A percentile compares a stretch with the other conserved stretches of the same genome.
phyloP scores from a whole-genome alignment of 148 eudicot genomes.

The Rhododendron williamsianum region DNA sequence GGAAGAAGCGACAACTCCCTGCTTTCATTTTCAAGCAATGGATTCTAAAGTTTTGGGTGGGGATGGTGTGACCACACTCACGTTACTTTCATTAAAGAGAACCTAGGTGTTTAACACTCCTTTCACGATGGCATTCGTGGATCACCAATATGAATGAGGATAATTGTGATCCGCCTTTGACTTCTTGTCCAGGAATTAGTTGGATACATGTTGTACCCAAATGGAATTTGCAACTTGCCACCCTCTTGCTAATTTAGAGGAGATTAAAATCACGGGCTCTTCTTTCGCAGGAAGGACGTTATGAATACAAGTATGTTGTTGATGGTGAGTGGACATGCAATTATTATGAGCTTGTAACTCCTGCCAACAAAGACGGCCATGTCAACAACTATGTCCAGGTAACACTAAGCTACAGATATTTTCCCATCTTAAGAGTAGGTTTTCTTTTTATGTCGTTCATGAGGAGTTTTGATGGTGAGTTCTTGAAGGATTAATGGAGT shows the following conservation, averaged over 20 bases:
- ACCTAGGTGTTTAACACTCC: background rate
- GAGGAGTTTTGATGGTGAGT: background rate
- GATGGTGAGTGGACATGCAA: constrained; percentile 87
- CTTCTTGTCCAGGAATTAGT: background rate
- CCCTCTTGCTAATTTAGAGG: background rate
- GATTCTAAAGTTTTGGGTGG: background rate
- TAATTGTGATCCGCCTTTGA: background rate
- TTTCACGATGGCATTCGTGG: background rate
- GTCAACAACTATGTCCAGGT: constrained; percentile 79
- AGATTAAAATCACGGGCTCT: background rate
- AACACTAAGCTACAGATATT: constrained; percentile 10
- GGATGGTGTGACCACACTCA: background rate
- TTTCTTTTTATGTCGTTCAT: background rate
- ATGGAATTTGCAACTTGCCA: background rate
- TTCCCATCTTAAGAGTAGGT: background rate
- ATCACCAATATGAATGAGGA: background rate
- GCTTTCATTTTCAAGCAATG: background rate
- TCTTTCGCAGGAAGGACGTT: constrained; percentile 64
- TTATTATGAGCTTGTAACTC: constrained; percentile 53
- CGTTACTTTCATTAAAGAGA: background rate
- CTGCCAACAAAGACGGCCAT: constrained; percentile 64
- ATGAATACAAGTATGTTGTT: constrained; percentile 84
- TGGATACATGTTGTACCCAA: background rate
- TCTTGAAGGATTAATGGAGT: background rate
- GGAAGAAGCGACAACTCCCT: background rate